Conservation (phyloP, 179 eudicot genomes). For the Beta lomatogona region DNA sequence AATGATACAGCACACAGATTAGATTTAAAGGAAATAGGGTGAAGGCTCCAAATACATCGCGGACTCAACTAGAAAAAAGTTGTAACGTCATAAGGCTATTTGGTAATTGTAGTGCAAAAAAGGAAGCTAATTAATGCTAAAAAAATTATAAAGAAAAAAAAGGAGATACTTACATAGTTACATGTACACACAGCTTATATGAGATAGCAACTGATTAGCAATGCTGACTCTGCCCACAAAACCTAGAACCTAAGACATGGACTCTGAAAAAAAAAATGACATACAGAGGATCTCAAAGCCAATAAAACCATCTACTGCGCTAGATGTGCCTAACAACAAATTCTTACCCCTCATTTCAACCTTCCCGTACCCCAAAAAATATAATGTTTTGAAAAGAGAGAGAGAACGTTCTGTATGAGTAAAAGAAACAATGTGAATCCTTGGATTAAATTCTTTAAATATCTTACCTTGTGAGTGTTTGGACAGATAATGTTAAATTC, state of each 20-base stretch:
- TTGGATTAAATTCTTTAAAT: not conserved
- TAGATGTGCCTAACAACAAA: not conserved
- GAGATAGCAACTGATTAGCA: not conserved
- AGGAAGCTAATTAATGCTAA: conserved; percentile 19
- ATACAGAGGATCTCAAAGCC: not conserved
- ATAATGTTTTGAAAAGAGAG: too few relatives aligned
- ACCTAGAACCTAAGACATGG: not conserved
- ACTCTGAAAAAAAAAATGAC: not conserved
- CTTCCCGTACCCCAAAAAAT: not conserved
- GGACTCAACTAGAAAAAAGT: not conserved
- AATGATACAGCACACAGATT: not conserved
- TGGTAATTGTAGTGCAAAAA: conserved; percentile 5
- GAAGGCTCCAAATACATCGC: not conserved
- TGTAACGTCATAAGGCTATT: conserved; percentile 11
- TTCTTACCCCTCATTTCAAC: not conserved
- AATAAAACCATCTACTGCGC: not conserved
- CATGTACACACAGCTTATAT: not conserved
- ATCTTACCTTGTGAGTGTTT: conserved; percentile 3
- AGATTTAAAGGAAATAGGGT: conserved; percentile 6
- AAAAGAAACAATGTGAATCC: not conserved
- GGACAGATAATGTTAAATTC: not conserved
- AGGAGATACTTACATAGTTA: not conserved
- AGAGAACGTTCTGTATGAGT: not conserved
- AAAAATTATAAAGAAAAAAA: too few relatives aligned
- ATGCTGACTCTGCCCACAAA: not conserved